Evolutionary conservation across 2,329 filamentous ascomycete genomes (phyloP).

Genomic region (Colletotrichum simmondsii): DNA sequence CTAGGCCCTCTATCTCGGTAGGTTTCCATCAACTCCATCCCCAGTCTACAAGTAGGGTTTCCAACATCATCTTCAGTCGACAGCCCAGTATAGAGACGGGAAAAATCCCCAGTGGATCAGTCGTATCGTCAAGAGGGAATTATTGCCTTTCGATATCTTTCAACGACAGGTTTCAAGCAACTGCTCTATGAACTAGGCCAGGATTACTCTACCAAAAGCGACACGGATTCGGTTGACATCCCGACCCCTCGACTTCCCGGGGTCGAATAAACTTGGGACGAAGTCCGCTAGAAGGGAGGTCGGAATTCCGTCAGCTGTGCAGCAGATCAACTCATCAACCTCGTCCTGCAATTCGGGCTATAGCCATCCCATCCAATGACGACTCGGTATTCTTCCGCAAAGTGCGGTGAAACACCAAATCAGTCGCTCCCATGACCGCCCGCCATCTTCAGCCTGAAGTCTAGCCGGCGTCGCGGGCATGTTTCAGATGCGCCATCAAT

Average conservation of each 20-base stretch:
- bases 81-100: background rate
- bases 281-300: background rate
- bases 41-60: too few relatives aligned
- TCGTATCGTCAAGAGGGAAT: background rate
- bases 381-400: background rate
- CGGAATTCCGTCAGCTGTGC: background rate
- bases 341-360: slow-evolving; percentile 1
- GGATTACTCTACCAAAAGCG: background rate
- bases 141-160: background rate
- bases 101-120: background rate
- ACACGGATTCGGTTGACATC: slow-evolving; percentile 7
- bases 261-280: slow-evolving; percentile 9
- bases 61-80: background rate
- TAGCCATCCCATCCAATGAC: slow-evolving; percentile 4
- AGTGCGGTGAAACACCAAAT: slow-evolving; percentile 22
- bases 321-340: background rate
- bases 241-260: background rate
- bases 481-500: slow-evolving; percentile 30
- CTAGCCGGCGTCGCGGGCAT: slow-evolving; percentile 31
- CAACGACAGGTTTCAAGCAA: background rate
- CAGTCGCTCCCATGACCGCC: slow-evolving; percentile 8
- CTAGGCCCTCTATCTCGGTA: background rate
- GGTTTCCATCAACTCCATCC: background rate
- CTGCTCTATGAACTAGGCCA: background rate
- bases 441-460: slow-evolving; percentile 18